A percentile compares a stretch with the other conserved stretches of the same genome.
phyloP scores from a whole-genome alignment of 495 filamentous ascomycete species.

The Mytilinidion resinicola region DNA sequence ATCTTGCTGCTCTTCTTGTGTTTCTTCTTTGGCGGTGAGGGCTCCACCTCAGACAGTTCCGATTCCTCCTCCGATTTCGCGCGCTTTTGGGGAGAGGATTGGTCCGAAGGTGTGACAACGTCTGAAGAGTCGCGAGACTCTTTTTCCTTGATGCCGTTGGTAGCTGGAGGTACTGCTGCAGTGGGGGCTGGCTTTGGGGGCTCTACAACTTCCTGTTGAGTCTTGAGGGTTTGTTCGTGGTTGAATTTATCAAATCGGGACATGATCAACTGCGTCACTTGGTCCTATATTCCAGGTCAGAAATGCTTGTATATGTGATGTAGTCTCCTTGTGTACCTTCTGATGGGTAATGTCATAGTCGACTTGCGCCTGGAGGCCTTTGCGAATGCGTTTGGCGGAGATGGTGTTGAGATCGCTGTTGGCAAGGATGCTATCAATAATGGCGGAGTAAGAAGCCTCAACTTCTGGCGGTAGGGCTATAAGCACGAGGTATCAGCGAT shows the following conservation, averaged over 20 bases:
- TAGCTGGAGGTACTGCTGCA: constrained; percentile 35
- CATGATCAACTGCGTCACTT: constrained; percentile 78
- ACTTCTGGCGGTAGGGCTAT: constrained; percentile 18
- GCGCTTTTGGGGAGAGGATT: constrained; percentile 30
- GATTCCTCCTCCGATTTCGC: constrained; percentile 37
- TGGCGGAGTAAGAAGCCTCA: constrained; percentile 58
- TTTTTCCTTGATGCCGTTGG: constrained; percentile 39
- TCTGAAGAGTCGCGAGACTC: constrained; percentile 10
- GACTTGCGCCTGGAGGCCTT: constrained; percentile 68
- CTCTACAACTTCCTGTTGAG: constrained; percentile 26
- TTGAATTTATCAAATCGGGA: constrained; percentile 81
- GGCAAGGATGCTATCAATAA: constrained; percentile 87
- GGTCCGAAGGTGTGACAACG: constrained; percentile 6
- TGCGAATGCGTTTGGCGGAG: constrained; percentile 86
- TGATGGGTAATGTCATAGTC: constrained; percentile 77
- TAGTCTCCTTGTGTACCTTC: constrained; percentile 55
- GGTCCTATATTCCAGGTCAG: constrained; percentile 47
- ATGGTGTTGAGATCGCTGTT: constrained; percentile 81
- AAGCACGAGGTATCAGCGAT: constrained; percentile 1
- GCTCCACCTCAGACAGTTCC: constrained; percentile 41
- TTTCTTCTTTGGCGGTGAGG: constrained; percentile 50
- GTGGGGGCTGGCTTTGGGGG: constrained; percentile 25
- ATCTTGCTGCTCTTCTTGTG: constrained; percentile 44
- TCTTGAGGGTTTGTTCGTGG: constrained; percentile 40
- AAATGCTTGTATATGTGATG: constrained; percentile 1